Evolutionary conservation across 768 basidiomycete species (phyloP), one percentile per base, ranked within the genome.

Genomic region (Plicaturopsis crispa): DNA sequence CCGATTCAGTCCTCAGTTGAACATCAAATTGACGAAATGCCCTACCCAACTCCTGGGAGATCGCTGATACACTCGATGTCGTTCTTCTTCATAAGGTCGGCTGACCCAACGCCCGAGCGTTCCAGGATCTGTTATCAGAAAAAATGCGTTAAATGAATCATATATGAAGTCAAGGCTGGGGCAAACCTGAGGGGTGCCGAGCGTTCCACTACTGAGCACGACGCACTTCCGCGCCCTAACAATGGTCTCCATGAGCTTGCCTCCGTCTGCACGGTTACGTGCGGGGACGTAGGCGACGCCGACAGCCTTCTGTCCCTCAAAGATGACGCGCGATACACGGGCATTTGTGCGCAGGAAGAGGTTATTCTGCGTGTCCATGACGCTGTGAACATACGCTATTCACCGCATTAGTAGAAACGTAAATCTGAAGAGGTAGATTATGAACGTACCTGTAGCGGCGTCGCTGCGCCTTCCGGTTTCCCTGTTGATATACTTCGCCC

Each of bases 401-500:
- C 8, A 36, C 17, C 31, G 16, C 23, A n/a, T n/a, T n/a, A n/a
- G n/a, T n/a, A n/a, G n/a, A n/a, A 24, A 31, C 21, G 39, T 19
- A 26, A 20, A 3, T 5, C 22, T 33, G 19, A 21, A 2, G 12
- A 28, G 10, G 26, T 38, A 8, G 16, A 11, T 19, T 17, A 44
- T 17, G 7, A 17, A 33, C n/a, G 17, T 13, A 18, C 76, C 78
- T 32, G 78, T 79, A 3, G 80, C 78, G 34, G 80, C 80, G 46
- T 84, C 81, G 43, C 77, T 80, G 36, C 80, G 76, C 44, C 81
- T 64, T 42, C 81, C 81, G 24, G 79, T 83, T 51, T 80, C 73
- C 47, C 78, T 69, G 57, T 81, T 81, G 67, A 84, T 80, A 51
- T 82, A 84, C 54, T 84, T 83, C 35, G 80, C 80, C 80, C 80